Percentiles rank a stretch among this genome's conserved stretches.
These are phyloP conservation scores for Penicillium sclerotigenum DNA, from an alignment of 2,329 filamentous ascomycete genomes.

Conservation along the genomic window DNA sequence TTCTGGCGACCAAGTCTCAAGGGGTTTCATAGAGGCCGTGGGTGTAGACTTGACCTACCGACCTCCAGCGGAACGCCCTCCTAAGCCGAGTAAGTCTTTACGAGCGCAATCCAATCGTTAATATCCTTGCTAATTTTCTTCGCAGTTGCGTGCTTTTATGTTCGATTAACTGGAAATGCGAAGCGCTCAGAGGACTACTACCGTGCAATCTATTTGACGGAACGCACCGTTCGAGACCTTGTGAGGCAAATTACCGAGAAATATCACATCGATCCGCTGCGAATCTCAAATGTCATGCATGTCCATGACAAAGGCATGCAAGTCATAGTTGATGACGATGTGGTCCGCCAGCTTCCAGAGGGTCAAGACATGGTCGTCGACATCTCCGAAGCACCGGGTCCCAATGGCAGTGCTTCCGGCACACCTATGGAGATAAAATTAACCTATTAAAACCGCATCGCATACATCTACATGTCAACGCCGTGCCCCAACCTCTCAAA, in stretches of 20 bases:
- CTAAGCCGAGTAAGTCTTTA: constrained; percentile 60
- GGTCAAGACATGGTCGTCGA: constrained; percentile 83
- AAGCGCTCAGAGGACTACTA: constrained; percentile 62
- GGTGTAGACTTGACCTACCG: constrained; percentile 85
- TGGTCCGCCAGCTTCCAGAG: constrained; percentile 77
- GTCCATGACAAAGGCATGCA: constrained; percentile 72
- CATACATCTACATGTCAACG: neutral
- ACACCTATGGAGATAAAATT: constrained; percentile 50
- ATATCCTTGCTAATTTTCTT: constrained; percentile 30
- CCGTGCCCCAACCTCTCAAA: neutral
- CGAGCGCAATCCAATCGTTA: neutral
- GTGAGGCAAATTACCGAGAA: constrained; percentile 71
- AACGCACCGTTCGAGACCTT: constrained; percentile 73
- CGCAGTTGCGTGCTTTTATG: constrained; percentile 81
- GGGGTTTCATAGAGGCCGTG: constrained; percentile 84
- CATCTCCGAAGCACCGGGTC: constrained; percentile 55
- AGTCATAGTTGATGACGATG: constrained; percentile 86
- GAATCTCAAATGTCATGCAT: constrained; percentile 68
- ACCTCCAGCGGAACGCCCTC: constrained; percentile 67
- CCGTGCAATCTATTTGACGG: constrained; percentile 78
- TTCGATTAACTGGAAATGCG: constrained; percentile 57
- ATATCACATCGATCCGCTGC: constrained; percentile 71
- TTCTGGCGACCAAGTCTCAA: constrained; percentile 47
- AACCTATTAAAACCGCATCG: constrained; percentile 46
- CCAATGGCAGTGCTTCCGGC: constrained; percentile 4